Conservation (phyloP, 495 filamentous ascomycete genomes). For the Podospora conica region DNA sequence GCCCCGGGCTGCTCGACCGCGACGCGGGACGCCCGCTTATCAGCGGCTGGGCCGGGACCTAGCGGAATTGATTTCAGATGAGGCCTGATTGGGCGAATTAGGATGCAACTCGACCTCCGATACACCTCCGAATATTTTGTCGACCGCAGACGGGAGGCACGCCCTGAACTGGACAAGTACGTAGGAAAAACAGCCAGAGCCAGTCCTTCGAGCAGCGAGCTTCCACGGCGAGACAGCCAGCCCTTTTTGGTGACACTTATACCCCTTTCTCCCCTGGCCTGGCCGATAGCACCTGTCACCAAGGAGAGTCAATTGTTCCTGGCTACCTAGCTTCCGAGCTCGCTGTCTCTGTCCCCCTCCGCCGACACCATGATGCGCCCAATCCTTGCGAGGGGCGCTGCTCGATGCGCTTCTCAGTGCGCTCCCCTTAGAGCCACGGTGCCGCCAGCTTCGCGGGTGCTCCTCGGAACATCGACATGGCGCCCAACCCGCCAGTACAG, state of each 20-base stretch:
- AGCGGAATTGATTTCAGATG: not conserved
- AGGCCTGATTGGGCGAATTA: conserved; percentile 25
- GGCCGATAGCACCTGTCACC: not conserved
- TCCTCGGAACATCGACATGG: conserved; percentile 16
- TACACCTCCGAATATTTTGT: conserved; percentile 25
- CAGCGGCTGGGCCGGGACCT: conserved; percentile 2
- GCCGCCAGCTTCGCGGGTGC: conserved; percentile 22
- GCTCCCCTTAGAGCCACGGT: conserved; percentile 16
- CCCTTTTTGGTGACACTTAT: not conserved
- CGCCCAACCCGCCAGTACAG: conserved; percentile 48
- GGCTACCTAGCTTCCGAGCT: not conserved
- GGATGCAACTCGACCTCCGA: conserved; percentile 21
- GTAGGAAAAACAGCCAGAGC: not conserved
- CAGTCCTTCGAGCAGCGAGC: not conserved
- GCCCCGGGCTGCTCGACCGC: no score
- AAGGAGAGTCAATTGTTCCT: not conserved
- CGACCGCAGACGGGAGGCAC: not conserved
- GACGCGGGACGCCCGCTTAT: conserved; percentile 6
- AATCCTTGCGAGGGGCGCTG: conserved; percentile 8
- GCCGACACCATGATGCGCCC: conserved; percentile 21
- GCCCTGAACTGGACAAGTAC: not conserved
- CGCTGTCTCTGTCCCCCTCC: not conserved
- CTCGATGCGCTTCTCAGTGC: conserved; percentile 9
- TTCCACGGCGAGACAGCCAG: not conserved
- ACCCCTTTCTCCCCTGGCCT: no score